phyloP scores from a whole-genome alignment of 208 protist genomes.

The Leishmania guyanensis region DNA sequence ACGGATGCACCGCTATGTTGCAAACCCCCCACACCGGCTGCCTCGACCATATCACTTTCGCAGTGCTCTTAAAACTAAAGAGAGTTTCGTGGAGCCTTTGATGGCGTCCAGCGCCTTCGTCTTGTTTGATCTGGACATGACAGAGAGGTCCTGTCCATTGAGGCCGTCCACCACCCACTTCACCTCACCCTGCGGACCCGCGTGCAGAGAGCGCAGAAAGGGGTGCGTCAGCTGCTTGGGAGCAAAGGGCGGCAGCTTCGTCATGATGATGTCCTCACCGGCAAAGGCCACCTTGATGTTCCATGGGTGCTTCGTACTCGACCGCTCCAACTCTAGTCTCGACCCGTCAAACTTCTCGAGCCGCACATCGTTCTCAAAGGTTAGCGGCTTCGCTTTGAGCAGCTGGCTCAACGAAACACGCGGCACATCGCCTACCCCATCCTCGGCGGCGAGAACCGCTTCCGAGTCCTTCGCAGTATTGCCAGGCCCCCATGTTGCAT shows the following conservation, averaged over 20 bases:
- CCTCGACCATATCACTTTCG: slow-evolving; percentile 3
- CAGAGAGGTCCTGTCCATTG: slow-evolving; percentile 57
- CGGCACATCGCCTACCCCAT: neutral
- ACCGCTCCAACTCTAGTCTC: slow-evolving; percentile 17
- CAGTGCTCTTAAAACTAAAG: slow-evolving; percentile 27
- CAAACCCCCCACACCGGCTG: neutral
- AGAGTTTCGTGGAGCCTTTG: slow-evolving; percentile 37
- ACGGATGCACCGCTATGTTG: neutral
- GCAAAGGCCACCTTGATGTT: slow-evolving; percentile 52
- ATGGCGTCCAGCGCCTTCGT: slow-evolving; percentile 46
- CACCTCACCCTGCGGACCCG: slow-evolving; percentile 35
- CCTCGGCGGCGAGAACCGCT: neutral
- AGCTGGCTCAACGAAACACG: slow-evolving; percentile 26
- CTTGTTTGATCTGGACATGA: slow-evolving; percentile 33
- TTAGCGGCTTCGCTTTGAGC: slow-evolving; percentile 20
- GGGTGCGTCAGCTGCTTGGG: slow-evolving; percentile 30
- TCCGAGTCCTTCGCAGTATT: neutral
- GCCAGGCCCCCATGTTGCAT: neutral
- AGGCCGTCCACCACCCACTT: slow-evolving; percentile 58
- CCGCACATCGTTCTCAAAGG: slow-evolving; percentile 30
- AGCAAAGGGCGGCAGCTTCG: slow-evolving; percentile 45
- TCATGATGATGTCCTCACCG: slow-evolving; percentile 49
- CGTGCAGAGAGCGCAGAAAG: slow-evolving; percentile 45
- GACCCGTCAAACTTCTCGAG: slow-evolving; percentile 27
- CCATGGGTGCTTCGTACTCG: slow-evolving; percentile 32